Evolutionary conservation across 768 basidiomycete genomes (phyloP), one percentile per base, ranked within the genome.

Genomic region (Lactifluus hygrophoroides): DNA sequence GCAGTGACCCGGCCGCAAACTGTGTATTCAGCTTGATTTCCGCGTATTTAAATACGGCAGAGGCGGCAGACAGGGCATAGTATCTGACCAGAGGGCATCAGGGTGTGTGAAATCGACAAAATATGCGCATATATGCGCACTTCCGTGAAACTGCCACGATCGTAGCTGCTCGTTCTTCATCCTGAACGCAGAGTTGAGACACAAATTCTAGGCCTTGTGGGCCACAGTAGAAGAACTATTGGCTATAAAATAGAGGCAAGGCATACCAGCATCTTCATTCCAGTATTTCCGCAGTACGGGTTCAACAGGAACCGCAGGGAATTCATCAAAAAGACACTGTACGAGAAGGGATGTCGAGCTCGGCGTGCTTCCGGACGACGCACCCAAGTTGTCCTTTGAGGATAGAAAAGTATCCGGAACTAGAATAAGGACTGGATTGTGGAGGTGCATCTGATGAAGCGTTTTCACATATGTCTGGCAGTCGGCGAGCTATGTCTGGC

Each of bases 391-490:
- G 65, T 85, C 86, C n/a, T 76, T 68, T 0, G 78, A 66, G 16
- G 85, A 81, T 35, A 90, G 66, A 67, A 86, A 90, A 0, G 87
- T 92, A 67, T 94, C 90, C 2, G 91, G 91, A 21, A 94, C 81
- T 17, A 95, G 76, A 37, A 95, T 76, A 23, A 85, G 73, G 11
- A 71, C 75, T 0, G 93, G 93, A 5, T 72, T 75, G 63, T 92
- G 86, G 10, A 90, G 69, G 65, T 89, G 84, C 82, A 92, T 83
- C 61, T 92, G 90, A 66, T 92, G 88, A 19, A 93, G 70, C 0
- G 90, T 89, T 70, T 93, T 93, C 58, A 91, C 85, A 62, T 92
- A 94, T 14, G 92, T 93, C 56, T 89, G 84, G 57, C 86, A 86
- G 67, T 96, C 94, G 35, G 86, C 82, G 30, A 92, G 77, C 90